phyloP scores from a whole-genome alignment of 73 alveolate species.

The Paramecium sonneborni region DNA sequence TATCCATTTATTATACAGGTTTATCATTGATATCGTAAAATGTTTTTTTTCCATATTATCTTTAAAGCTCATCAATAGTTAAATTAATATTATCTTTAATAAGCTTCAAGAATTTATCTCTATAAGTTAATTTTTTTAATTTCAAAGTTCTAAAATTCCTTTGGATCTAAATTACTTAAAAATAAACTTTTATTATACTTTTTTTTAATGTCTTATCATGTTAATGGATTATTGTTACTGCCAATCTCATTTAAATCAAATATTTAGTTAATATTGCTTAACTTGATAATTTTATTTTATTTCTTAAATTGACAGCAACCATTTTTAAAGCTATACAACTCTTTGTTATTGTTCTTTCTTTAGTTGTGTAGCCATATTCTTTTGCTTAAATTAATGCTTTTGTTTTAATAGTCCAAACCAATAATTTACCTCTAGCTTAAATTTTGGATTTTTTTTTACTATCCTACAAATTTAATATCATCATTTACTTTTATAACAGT shows the following conservation, averaged over 20 bases:
- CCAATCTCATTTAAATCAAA: neutral
- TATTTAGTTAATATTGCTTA: neutral
- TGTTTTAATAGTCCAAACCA: conserved; percentile 26
- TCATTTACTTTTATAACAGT: neutral
- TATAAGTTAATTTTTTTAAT: neutral
- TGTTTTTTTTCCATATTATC: neutral
- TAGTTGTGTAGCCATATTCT: conserved; percentile 27
- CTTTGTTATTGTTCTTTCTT: neutral
- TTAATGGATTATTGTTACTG: neutral
- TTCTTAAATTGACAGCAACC: neutral
- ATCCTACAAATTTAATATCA: neutral
- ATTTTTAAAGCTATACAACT: neutral
- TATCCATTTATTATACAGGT: neutral
- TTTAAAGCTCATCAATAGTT: neutral
- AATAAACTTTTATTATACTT: neutral
- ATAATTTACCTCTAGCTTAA: neutral
- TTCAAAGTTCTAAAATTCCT: neutral
- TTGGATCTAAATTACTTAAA: neutral
- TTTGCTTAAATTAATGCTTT: conserved; percentile 18
- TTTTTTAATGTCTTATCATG: conserved; percentile 14
- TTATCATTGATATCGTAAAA: neutral
- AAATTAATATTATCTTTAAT: neutral
- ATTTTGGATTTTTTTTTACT: neutral
- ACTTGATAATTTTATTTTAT: neutral
- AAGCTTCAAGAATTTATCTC: neutral